Evolutionary conservation across 192 early-diverging fungal species (phyloP), one percentile per base, ranked within the genome.

Genomic region (Backusella australiensis): DNA sequence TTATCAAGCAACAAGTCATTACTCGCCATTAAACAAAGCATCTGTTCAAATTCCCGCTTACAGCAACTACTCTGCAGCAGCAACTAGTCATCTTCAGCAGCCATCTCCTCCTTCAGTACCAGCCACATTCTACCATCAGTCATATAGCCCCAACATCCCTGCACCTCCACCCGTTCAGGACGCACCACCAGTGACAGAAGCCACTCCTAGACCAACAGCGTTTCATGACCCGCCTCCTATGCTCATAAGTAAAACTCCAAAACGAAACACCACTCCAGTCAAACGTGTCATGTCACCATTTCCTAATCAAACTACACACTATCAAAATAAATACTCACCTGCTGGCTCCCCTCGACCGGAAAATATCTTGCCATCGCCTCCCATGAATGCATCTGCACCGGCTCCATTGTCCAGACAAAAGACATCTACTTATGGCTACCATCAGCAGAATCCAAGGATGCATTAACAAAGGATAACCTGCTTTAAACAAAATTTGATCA

Each of bases 161-260:
- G 66, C 69, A 65, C 74, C 78, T 11, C 69, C 78, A 19, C 73
- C 74, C 14, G 23, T 63, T n/a, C 38, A 6, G 34, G 52, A 29
- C 6, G 4, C 67, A 69, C 29, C 29, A 29, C 74, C 53, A 8
- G 56, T 29, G 19, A 41, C 35, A 21, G 36, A 17, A 35, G 26
- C 34, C 6, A 69, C 11, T 26, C 75, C 84, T 74, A 23, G 11
- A 11, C 34, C 38, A 69, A 36, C 35, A 23, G 84, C 84, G 49
- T 90, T 86, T 84, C 89, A 90, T 74, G 89, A 89, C 71, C 86
- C 89, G 42, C 89, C 89, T 14, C 41, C 75, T 21, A 46, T 35
- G 32, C 46, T 72, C 3, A 66, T 36, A 77, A 69, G 7, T 5
- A 41, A 35, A 41, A 41, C n/a, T 0, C 34, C 38, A 23, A 38